These are phyloP conservation scores for Lagenidium sp. DNA, from an alignment of 352 stramenopile genomes.

Conservation along the genomic window DNA sequence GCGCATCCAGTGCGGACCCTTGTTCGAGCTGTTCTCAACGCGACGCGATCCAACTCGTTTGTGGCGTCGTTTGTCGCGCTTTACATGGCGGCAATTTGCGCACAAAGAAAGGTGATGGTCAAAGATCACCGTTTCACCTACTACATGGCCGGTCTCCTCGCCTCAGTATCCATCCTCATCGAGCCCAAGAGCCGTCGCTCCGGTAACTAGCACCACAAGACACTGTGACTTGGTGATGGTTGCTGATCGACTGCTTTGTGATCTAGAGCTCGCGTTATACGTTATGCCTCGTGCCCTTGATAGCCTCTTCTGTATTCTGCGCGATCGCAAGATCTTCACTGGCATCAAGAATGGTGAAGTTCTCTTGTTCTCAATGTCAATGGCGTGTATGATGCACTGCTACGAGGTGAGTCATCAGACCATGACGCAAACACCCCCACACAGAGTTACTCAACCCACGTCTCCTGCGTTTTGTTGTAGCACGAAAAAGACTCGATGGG, in stretches of 20 bases:
- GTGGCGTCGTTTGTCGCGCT: constrained; percentile 60
- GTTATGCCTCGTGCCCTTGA: constrained; percentile 68
- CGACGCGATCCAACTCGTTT: constrained; percentile 71
- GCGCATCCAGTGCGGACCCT: constrained; percentile 41
- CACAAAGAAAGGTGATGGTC: constrained; percentile 37
- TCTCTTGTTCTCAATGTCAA: constrained; percentile 65
- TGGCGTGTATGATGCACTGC: constrained; percentile 78
- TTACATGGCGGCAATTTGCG: constrained; percentile 60
- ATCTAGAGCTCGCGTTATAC: constrained; percentile 69
- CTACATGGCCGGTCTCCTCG: constrained; percentile 57
- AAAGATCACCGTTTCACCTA: constrained; percentile 69
- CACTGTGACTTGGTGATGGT: not conserved
- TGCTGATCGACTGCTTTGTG: too few species aligned
- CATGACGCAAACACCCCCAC: too few species aligned
- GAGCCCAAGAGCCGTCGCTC: constrained; percentile 75
- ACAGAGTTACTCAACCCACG: not conserved
- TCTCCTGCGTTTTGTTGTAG: constrained; percentile 7
- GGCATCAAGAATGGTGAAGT: constrained; percentile 64
- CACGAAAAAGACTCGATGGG: constrained; percentile 61
- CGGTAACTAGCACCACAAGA: constrained; percentile 18
- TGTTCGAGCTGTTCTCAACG: constrained; percentile 43
- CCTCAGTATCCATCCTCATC: constrained; percentile 62
- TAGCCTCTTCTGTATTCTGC: constrained; percentile 67
- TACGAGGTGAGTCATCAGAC: constrained; percentile 44
- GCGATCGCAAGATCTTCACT: constrained; percentile 56